These are phyloP conservation scores for Setomelanomma holmii DNA, from an alignment of 2,329 filamentous ascomycete genomes.

Conservation along the genomic window DNA sequence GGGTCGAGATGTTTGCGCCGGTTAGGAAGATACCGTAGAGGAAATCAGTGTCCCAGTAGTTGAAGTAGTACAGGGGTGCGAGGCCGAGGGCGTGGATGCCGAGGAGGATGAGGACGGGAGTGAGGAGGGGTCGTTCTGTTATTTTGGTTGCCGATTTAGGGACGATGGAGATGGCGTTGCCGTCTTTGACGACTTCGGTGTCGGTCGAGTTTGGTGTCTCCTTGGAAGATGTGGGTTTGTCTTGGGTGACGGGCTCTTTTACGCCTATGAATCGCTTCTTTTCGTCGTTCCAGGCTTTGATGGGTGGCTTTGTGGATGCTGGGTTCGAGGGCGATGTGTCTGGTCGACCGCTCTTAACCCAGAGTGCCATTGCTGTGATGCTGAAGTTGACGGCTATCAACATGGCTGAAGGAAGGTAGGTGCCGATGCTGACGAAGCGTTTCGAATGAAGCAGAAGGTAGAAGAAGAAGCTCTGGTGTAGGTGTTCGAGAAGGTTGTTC, in stretches of 20 bases:
- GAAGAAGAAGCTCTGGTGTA: slow-evolving; percentile 99
- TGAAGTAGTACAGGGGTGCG: slow-evolving; percentile 86
- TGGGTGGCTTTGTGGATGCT: neutral
- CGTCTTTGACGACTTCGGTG: slow-evolving; percentile 42
- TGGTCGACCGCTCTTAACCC: slow-evolving; percentile 78
- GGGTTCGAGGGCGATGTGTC: neutral
- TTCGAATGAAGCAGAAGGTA: slow-evolving; percentile 92
- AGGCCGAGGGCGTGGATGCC: slow-evolving; percentile 77
- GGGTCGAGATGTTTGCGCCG: slow-evolving; percentile 40
- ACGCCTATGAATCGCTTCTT: neutral
- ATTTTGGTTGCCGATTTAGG: slow-evolving; percentile 49
- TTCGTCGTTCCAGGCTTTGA: neutral
- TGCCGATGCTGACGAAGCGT: slow-evolving; percentile 96
- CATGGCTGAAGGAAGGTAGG: slow-evolving; percentile 98
- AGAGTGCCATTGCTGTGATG: slow-evolving; percentile 92
- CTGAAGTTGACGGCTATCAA: slow-evolving; percentile 92
- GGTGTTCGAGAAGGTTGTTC: slow-evolving; percentile 94
- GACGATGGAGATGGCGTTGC: slow-evolving; percentile 46
- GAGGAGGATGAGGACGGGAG: slow-evolving; percentile 76
- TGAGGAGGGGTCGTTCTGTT: slow-evolving; percentile 70
- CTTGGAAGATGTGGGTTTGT: slow-evolving; percentile 3
- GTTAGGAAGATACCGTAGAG: slow-evolving; percentile 39
- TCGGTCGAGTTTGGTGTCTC: slow-evolving; percentile 8
- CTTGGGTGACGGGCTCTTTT: neutral
- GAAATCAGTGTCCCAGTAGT: slow-evolving; percentile 66